Conservation (phyloP, 2,329 filamentous ascomycete species). For the Neocucurbitaria cava region DNA sequence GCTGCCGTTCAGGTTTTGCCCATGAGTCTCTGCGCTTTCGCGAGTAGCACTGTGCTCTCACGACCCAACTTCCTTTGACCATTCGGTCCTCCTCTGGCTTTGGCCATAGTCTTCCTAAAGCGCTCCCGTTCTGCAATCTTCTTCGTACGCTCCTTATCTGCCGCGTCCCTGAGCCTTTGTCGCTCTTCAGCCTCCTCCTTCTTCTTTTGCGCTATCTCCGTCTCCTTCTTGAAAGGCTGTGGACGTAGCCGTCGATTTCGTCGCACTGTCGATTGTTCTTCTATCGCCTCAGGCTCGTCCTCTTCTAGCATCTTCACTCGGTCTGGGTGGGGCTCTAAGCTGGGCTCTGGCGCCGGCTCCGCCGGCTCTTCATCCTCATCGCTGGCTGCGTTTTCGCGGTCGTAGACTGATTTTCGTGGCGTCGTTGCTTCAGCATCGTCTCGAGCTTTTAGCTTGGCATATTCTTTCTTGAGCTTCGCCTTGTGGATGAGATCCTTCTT, state of each 20-base stretch:
- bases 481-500: slow-evolving; percentile 89
- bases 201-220: slow-evolving; percentile 57
- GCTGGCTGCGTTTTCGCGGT: slow-evolving; percentile 35
- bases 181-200: slow-evolving; percentile 71
- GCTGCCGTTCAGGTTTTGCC: slow-evolving; percentile 31
- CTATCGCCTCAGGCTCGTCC: slow-evolving; percentile 26
- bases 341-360: slow-evolving; percentile 38
- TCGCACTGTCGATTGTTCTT: slow-evolving; percentile 20
- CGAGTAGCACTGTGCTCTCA: slow-evolving; percentile 78
- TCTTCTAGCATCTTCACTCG: slow-evolving; percentile 65
- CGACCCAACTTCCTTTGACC: slow-evolving; percentile 81
- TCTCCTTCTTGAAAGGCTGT: slow-evolving; percentile 53
- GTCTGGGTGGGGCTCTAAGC: slow-evolving; percentile 66
- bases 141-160: slow-evolving; percentile 63
- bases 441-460: slow-evolving; percentile 81
- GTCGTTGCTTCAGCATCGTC: slow-evolving; percentile 51
- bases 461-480: slow-evolving; percentile 91
- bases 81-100: slow-evolving; percentile 67
- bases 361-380: slow-evolving; percentile 33
- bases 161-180: slow-evolving; percentile 66
- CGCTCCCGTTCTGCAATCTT: slow-evolving; percentile 71
- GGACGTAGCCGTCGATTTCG: slow-evolving; percentile 36
- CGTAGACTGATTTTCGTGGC: slow-evolving; percentile 46
- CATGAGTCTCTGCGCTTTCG: slow-evolving; percentile 78
- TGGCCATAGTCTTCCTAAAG: slow-evolving; percentile 70